Evolutionary conservation across 352 stramenopile genomes (phyloP), one percentile per base, ranked within the genome.

Genomic region (Phytophthora quininea): DNA sequence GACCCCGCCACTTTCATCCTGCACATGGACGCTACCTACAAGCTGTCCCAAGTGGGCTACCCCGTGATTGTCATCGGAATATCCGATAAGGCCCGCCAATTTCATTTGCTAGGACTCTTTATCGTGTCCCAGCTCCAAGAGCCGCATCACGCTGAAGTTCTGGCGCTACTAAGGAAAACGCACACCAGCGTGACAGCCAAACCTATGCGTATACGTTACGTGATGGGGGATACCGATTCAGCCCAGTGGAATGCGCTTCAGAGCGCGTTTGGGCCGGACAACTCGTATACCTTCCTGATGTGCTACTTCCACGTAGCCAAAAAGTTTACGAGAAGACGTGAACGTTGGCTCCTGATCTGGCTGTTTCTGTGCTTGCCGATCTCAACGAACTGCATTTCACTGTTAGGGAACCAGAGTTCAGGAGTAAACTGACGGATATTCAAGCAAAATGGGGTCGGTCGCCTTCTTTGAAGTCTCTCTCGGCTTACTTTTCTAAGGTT

Each of bases 21-120:
- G 19, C 71, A 79, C 31, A n/a, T 74, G 1, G 63, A 79, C 32
- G 67, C 64, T 0, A 76, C 72, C 0, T 80, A 66, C 59, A 76
- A 80, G 58, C 37, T 68, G 1, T 74, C 64, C 0, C 55, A 69
- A 32, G 59, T 50, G 1, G 45, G 57, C 7, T 76, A 70, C 40
- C 54, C 67, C 1, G 63, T 70, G 0, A 45, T 76, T 3, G 58
- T 74, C 1, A 48, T 73, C 33, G 64, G 58, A 0, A 43, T 80
- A 0, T 80, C 68, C 2, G 68, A 80, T 35, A 8, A 29, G 35
- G 54, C 43, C 0, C 42, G 58, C 2, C 54, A 38, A 4, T 77
- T 80, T 37, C 64, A 74, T n/a, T 54, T 64, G 0, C 32, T 72
- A 3, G 72, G n/a, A 0, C 43, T 79, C 4, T 73, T 75, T 31